Base-by-base conservation (phyloP, 2,329 filamentous ascomycete species). In the Samsoniella hepiali region DNA sequence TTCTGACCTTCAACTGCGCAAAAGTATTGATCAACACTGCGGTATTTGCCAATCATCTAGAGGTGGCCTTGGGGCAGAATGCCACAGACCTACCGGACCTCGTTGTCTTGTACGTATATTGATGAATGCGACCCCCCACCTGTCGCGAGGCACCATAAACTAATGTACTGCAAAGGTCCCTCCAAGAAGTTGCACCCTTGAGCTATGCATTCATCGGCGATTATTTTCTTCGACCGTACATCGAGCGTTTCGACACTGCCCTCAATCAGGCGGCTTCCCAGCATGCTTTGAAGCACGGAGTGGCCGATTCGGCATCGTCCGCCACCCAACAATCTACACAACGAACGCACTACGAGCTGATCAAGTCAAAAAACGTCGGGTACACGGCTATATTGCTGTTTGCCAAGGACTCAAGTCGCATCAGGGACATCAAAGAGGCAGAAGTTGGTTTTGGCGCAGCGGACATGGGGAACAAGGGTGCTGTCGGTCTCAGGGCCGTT, bases 401-500 rank as follows among this genome's bases (percentile, higher is more conserved):
- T 73, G 90, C 88, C 27, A 86, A 86, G 63, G 82, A 88, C 49
- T 80, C 84, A 0, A 75, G 82, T 9, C 80, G 83, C 31, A 79
- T 97, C 58, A 78, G 79, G 60, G 80, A 84, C 70, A 78, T 95
- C n/a, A 84, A 91, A 67, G 88, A 86, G n/a, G 91, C 90, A 2
- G 91, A 90, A 60, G 89, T 93, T 2, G 93, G 95, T 0, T 90
- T 97, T 56, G 95, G 95, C 0, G 75, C 93, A 1, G 88, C 88
- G 64, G 89, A 94, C 57, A 95, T 97, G 89, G 95, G 93, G 17
- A 97, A 97, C 76, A 99, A 99, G 77, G 95, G 94, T 36, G 94
- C 93, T 3, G 90, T 96, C 0, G 95, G 90, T 0, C 81, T 94
- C 65, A 83, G 93, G 40, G 76, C 95, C 50, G 82, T 86, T 15